phyloP scores from a whole-genome alignment of 768 basidiomycete genomes.

The Termitomyces sp. region DNA sequence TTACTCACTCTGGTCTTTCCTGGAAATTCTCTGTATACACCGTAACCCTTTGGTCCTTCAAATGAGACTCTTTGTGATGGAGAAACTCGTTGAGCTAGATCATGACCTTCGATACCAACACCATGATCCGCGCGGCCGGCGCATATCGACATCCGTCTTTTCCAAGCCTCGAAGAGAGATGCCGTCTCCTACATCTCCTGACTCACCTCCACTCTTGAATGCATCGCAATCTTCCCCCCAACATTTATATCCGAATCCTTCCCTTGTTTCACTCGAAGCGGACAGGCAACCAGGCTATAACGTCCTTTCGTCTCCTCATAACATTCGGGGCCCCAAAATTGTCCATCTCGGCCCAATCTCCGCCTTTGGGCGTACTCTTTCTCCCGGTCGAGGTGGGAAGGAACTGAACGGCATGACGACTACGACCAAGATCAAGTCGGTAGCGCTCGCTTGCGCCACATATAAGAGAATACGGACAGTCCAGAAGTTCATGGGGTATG shows the following conservation, averaged over 20 bases:
- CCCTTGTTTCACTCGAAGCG: conserved; percentile 16
- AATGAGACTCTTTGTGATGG: conserved; percentile 62
- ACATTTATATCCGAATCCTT: conserved; percentile 22
- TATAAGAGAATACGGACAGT: conserved; percentile 60
- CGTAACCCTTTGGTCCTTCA: conserved; percentile 63
- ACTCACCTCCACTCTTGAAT: conserved; percentile 39
- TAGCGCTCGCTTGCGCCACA: conserved; percentile 51
- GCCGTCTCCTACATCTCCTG: conserved; percentile 48
- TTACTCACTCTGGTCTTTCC: conserved; percentile 68
- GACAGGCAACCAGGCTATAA: conserved; percentile 42
- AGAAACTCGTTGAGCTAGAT: conserved; percentile 56
- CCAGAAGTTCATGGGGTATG: conserved; percentile 64
- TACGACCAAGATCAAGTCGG: conserved; percentile 45
- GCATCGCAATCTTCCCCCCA: conserved; percentile 29
- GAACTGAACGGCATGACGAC: conserved; percentile 26
- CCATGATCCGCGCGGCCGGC: conserved; percentile 30
- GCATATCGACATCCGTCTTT: conserved; percentile 51
- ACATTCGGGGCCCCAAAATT: conserved; percentile 44
- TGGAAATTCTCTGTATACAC: conserved; percentile 63
- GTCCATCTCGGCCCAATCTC: conserved; percentile 59
- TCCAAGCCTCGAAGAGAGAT: conserved; percentile 49
- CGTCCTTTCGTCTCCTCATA: conserved; percentile 31
- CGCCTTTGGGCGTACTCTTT: conserved; percentile 29
- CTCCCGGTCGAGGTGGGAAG: conserved; percentile 23
- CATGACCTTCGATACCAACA: conserved; percentile 41